Conservation (phyloP, 225 moss, liverwort and hornwort species). For the Polytrichum formosum region DNA sequence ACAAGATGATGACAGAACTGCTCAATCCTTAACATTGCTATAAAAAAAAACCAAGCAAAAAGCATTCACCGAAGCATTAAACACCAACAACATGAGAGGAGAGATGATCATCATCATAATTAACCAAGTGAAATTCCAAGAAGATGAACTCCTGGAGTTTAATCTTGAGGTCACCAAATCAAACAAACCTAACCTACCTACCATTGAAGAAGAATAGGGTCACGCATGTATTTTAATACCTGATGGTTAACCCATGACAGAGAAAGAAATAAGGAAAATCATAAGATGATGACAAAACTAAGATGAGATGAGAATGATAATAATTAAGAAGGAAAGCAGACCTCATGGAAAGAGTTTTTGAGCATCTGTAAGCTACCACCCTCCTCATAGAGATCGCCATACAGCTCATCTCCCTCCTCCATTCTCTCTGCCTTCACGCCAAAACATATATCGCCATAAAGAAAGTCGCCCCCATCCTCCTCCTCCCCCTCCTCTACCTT, state of each 20-base stretch:
- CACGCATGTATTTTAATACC: not conserved
- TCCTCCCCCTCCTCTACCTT: no score
- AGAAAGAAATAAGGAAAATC: not conserved
- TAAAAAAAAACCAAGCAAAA: not conserved
- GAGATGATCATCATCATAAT: no score
- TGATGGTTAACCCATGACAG: not conserved
- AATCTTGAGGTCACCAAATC: not conserved
- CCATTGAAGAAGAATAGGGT: not conserved
- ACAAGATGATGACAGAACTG: not conserved
- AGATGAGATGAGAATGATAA: no score
- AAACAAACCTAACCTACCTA: not conserved
- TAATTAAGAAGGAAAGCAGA: not conserved
- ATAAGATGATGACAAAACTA: not conserved
- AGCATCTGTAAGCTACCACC: slow-evolving; percentile 22
- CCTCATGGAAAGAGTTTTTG: slow-evolving; percentile 20
- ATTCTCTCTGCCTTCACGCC: not conserved
- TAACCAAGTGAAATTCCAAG: no score
- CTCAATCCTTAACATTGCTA: no score
- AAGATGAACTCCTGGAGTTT: no score
- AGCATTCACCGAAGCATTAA: not conserved
- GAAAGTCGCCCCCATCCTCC: no score
- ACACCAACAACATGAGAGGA: not conserved
- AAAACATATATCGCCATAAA: not conserved
- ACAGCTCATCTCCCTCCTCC: slow-evolving; percentile 43
- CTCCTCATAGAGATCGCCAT: slow-evolving; percentile 51